Evolutionary conservation across 768 basidiomycete genomes (phyloP).

Genomic region (Pleurotus citrinopileatus): DNA sequence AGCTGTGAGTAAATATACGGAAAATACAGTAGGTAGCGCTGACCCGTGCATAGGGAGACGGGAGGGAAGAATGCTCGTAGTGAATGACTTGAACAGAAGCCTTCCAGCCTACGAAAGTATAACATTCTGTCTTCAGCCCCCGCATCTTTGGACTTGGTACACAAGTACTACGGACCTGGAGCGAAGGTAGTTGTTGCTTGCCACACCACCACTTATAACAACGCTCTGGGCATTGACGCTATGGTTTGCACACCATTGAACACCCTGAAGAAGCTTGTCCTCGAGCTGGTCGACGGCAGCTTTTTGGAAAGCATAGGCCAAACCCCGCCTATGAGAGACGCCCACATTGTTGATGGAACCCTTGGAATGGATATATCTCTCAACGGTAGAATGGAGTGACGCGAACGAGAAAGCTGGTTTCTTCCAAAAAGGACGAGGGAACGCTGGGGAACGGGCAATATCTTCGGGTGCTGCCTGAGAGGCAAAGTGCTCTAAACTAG

Average conservation of each 20-base stretch:
- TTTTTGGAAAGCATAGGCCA: slow-evolving; percentile 73
- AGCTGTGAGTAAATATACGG: not conserved
- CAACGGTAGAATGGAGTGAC: slow-evolving; percentile 70
- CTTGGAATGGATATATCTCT: slow-evolving; percentile 46
- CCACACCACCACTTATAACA: slow-evolving; percentile 92
- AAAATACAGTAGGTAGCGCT: slow-evolving; percentile 11
- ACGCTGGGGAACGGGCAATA: slow-evolving; percentile 30
- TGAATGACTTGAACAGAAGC: slow-evolving; percentile 16
- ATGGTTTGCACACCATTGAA: slow-evolving; percentile 39
- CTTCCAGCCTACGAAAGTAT: not conserved
- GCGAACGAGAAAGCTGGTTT: slow-evolving; percentile 75
- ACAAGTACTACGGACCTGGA: slow-evolving; percentile 42
- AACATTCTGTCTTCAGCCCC: too few relatives aligned
- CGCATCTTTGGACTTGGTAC: not conserved
- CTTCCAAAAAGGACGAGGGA: slow-evolving; percentile 49
- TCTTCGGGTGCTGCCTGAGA: slow-evolving; percentile 27
- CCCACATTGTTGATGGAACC: slow-evolving; percentile 43
- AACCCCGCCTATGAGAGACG: slow-evolving; percentile 32
- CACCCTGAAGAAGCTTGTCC: slow-evolving; percentile 62
- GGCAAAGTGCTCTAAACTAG: slow-evolving; percentile 77
- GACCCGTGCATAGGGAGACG: slow-evolving; percentile 77
- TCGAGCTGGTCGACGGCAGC: slow-evolving; percentile 72
- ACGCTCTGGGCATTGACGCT: slow-evolving; percentile 52
- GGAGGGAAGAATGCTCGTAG: slow-evolving; percentile 73
- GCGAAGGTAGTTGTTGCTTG: slow-evolving; percentile 56